Evolutionary conservation across 306 rosid species (phyloP).

Genomic region (Astragalus glycyphyllos): DNA sequence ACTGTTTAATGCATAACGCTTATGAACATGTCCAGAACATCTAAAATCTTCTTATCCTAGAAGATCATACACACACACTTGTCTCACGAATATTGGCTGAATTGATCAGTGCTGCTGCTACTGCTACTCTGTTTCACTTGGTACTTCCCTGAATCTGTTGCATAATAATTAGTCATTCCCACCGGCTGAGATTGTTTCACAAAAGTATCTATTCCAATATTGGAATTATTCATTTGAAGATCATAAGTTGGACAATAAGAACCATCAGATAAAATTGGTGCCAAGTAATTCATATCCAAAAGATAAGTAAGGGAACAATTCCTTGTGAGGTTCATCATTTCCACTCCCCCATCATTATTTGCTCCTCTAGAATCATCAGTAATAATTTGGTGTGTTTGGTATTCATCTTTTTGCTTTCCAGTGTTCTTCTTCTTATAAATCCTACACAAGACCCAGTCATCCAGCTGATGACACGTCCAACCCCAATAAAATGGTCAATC

Average conservation of each 20-base stretch:
- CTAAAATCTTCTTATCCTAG: constrained; percentile 29
- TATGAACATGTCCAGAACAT: constrained; percentile 37
- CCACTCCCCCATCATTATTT: constrained; percentile 46
- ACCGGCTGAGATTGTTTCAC: constrained; percentile 47
- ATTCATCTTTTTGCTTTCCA: constrained; percentile 56
- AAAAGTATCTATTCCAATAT: constrained; percentile 45
- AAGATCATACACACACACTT: constrained; percentile 39
- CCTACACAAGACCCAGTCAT: constrained; percentile 96
- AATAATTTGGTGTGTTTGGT: constrained; percentile 41
- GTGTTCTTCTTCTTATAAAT: constrained; percentile 77
- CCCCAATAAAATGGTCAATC: constrained; percentile 34
- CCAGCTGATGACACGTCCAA: constrained; percentile 63
- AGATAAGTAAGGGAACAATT: constrained; percentile 63
- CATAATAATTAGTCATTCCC: constrained; percentile 45
- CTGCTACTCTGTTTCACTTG: constrained; percentile 50
- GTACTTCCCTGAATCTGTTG: constrained; percentile 51
- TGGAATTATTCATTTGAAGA: constrained; percentile 45
- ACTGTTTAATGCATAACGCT: constrained; percentile 27
- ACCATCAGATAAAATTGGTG: constrained; percentile 64
- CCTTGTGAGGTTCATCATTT: constrained; percentile 67
- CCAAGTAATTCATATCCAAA: constrained; percentile 75
- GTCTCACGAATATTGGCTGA: constrained; percentile 50
- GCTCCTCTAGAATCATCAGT: constrained; percentile 38
- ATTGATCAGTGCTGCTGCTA: constrained; percentile 41
- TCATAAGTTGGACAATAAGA: constrained; percentile 52